Conservation (phyloP, 495 filamentous ascomycete species). For the Aspergillus bertholletiae region DNA sequence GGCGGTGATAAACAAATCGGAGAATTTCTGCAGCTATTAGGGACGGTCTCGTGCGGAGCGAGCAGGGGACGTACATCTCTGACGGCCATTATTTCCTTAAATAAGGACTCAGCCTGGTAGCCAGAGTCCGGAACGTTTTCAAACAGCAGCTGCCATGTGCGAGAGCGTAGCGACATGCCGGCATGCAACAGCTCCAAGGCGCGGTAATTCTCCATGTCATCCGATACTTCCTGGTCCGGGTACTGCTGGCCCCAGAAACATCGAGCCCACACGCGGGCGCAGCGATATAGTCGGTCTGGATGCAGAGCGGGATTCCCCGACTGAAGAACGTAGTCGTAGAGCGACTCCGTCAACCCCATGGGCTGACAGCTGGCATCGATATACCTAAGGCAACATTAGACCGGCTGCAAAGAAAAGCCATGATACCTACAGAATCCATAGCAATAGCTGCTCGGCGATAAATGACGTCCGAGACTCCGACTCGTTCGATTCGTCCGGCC, state of each 20-base stretch:
- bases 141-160: constrained; percentile 36
- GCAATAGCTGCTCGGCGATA: constrained; percentile 36
- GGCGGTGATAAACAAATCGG: constrained; percentile 43
- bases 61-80: constrained; percentile 27
- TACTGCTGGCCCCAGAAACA: constrained; percentile 46
- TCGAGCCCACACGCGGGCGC: constrained; percentile 40
- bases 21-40: constrained; percentile 26
- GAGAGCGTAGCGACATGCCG: constrained; percentile 33
- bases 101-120: constrained; percentile 30
- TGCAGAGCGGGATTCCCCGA: constrained; percentile 35
- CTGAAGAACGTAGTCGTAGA: constrained; percentile 35
- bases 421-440: constrained; percentile 37
- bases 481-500: constrained; percentile 12
- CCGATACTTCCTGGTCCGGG: constrained; percentile 41
- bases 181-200: constrained; percentile 36
- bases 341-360: constrained; percentile 34
- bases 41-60: neutral
- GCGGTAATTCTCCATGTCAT: constrained; percentile 49
- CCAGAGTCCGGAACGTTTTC: constrained; percentile 23
- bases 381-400: constrained; percentile 21
- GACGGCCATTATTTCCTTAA: constrained; percentile 28
- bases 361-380: constrained; percentile 35
- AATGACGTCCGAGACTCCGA: constrained; percentile 28
- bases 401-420: neutral
- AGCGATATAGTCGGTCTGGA: constrained; percentile 36